Evolutionary conservation across 1,284 basidiomycete species (phyloP), one percentile per base, ranked within the genome.

Genomic region (Ustilago lituana): DNA sequence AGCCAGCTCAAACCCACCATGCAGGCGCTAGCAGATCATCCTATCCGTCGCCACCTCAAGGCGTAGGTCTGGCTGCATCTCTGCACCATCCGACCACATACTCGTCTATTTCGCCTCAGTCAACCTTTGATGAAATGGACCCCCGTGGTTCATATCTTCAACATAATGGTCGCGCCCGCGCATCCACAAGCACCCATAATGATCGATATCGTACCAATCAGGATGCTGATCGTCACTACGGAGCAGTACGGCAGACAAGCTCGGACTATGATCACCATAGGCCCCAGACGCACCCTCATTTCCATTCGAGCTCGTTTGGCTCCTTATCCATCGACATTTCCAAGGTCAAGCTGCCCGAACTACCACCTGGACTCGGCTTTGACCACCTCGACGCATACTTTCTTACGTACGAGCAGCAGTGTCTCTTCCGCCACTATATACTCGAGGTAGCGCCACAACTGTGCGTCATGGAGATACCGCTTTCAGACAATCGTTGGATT

Each of bases 331-430:
- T 55, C 51, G 60, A 63, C 41, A 49, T 69, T 11, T 54, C 66
- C 19, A 63, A 53, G 26, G 55, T 59, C 22, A 69, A 60, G n/a
- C 26, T 63, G 3, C 51, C 60, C 1, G 66, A 63, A 20, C 43
- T 69, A 8, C 66, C 66, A 2, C 12, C 66, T n/a, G 60, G 60
- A 0, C 49, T 62, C 6, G 66, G 60, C 23, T 69, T 69, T 41
- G 66, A 63, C n/a, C 40, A 60, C 17, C 60, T 69, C 15, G 66
- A 56, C n/a, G 50, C 66, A 7, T 69, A 45, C 60, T 63, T 69
- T 27, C 60, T 56, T 1, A 69, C 60, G 3, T 56, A 56, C 37
- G 66, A 69, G 50, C 59, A 69, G 24, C 60, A 63, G 27, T 59
- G 52, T 23, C 55, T 69, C 31, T 69, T 69, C 32, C 60, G 66